phyloP scores from a whole-genome alignment of 129 eudicot genomes.

The Arctium lappa region DNA sequence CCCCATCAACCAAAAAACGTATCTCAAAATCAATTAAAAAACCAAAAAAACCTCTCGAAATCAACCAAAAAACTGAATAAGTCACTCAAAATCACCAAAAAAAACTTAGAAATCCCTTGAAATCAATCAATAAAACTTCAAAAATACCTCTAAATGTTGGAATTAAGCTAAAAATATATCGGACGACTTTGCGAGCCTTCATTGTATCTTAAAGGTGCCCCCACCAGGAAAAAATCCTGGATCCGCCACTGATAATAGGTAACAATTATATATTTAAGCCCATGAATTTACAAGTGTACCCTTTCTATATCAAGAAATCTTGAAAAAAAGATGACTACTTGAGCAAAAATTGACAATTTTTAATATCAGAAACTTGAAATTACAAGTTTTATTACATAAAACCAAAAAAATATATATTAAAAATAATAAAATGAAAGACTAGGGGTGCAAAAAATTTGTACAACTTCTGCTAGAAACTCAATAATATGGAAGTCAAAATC shows the following conservation, averaged over 20 bases:
- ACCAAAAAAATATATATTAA: neutral
- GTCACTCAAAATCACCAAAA: too few relatives aligned
- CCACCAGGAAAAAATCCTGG: too few relatives aligned
- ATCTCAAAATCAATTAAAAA: too few relatives aligned
- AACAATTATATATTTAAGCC: neutral
- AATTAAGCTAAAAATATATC: too few relatives aligned
- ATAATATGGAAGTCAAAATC: neutral
- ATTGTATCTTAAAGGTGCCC: too few relatives aligned
- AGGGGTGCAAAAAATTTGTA: slow-evolving; percentile 1
- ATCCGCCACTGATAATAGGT: neutral
- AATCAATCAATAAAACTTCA: too few relatives aligned
- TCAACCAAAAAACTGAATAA: too few relatives aligned
- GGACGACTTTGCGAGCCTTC: too few relatives aligned
- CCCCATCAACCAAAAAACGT: too few relatives aligned
- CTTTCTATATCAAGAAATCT: neutral
- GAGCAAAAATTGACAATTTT: neutral
- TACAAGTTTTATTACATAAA: slow-evolving; percentile 6
- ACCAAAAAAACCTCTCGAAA: too few relatives aligned
- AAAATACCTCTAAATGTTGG: too few relatives aligned
- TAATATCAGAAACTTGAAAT: neutral
- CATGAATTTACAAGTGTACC: neutral
- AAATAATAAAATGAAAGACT: neutral
- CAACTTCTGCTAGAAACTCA: slow-evolving; percentile 14
- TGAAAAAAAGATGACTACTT: neutral
- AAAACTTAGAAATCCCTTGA: too few relatives aligned